These are phyloP conservation scores for Sinapis alba DNA, from an alignment of 441 rosid species.

Conservation along the genomic window DNA sequence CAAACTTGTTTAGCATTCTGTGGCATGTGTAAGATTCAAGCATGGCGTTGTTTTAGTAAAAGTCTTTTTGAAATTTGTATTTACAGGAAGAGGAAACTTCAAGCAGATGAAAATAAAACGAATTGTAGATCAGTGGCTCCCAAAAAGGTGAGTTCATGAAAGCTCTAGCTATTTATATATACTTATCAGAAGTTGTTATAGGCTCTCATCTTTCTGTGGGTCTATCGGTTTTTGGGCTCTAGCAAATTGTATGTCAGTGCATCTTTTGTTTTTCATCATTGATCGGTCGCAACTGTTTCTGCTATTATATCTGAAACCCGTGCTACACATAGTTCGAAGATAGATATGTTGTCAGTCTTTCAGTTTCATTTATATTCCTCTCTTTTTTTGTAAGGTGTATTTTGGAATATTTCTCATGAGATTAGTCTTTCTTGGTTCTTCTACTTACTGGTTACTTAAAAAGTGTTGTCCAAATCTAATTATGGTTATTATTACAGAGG, in stretches of 20 bases:
- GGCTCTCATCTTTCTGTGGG: not conserved
- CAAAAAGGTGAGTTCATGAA: conserved; percentile 48
- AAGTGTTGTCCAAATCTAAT: conserved; percentile 13
- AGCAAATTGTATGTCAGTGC: not conserved
- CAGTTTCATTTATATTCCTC: not conserved
- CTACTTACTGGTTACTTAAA: not conserved
- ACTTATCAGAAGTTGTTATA: conserved; percentile 16
- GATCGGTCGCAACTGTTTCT: not conserved
- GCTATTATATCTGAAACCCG: not conserved
- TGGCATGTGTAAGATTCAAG: not conserved
- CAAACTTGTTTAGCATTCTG: conserved; percentile 8
- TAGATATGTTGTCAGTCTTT: not conserved
- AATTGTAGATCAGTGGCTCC: conserved; percentile 41
- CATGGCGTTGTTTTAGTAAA: not conserved
- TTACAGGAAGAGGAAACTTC: conserved; percentile 43
- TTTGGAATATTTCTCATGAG: conserved; percentile 15
- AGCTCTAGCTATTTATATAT: not conserved
- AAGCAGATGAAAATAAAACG: conserved; percentile 22
- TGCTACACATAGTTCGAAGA: not conserved
- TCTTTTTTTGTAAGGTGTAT: not conserved
- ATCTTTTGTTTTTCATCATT: conserved; percentile 10
- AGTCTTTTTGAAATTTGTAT: conserved; percentile 21
- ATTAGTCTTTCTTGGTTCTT: not conserved
- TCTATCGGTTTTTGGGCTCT: not conserved
- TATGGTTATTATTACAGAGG: conserved; percentile 45